A percentile compares a stretch with the other conserved stretches of the same genome.
phyloP scores from a whole-genome alignment of 306 rosid genomes.

The Fragaria vesca region DNA sequence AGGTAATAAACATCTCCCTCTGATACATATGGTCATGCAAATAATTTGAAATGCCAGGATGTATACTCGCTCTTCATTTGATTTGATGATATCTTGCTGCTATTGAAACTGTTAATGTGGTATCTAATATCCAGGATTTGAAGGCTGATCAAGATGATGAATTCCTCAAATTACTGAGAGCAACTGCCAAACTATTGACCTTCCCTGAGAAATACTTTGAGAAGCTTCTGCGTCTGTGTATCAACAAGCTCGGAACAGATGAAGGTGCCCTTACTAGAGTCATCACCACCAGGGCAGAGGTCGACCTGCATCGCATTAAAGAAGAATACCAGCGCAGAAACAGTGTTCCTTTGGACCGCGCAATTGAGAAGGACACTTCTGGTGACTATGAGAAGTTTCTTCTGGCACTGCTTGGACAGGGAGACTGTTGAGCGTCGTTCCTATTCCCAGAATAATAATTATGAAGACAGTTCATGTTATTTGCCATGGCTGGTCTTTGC shows the following conservation, averaged over 20 bases:
- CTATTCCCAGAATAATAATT: neutral
- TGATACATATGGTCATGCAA: neutral
- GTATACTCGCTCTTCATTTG: neutral
- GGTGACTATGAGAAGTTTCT: slow-evolving; percentile 79
- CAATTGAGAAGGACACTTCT: slow-evolving; percentile 60
- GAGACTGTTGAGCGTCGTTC: slow-evolving; percentile 36
- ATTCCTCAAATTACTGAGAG: slow-evolving; percentile 64
- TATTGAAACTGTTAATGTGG: slow-evolving; percentile 22
- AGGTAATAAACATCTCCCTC: slow-evolving; percentile 38
- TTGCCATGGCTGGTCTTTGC: neutral
- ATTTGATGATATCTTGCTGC: neutral
- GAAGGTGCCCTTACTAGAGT: slow-evolving; percentile 85
- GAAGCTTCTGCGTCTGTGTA: slow-evolving; percentile 55
- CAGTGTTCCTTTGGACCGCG: slow-evolving; percentile 62
- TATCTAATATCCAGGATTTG: slow-evolving; percentile 64
- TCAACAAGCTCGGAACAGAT: slow-evolving; percentile 79
- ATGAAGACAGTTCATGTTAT: neutral
- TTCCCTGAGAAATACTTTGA: slow-evolving; percentile 72
- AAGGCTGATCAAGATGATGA: slow-evolving; percentile 60
- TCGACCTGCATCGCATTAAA: slow-evolving; percentile 67
- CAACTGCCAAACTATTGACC: slow-evolving; percentile 60
- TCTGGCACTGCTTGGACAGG: slow-evolving; percentile 61
- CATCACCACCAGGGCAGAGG: slow-evolving; percentile 77
- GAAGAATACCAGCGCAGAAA: slow-evolving; percentile 81
- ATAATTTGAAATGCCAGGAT: neutral